A percentile compares a stretch with the other conserved stretches of the same genome.
Evolutionary conservation across 495 filamentous ascomycete genomes (phyloP).

Genomic region (Pseudoneurospora amorphoporcata): DNA sequence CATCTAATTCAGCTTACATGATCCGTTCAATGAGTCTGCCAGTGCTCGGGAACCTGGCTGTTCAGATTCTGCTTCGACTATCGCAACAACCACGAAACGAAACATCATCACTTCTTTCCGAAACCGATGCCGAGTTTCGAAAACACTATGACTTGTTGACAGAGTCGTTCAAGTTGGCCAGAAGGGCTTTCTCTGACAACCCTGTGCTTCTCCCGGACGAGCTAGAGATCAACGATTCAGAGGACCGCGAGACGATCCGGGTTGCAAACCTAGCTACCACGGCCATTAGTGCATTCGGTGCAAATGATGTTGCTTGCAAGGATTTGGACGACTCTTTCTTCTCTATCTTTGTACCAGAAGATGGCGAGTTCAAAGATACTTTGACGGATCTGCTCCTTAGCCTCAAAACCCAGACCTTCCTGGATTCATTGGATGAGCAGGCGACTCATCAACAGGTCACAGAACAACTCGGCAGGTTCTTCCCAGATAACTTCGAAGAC

Average conservation of each 20-base stretch:
- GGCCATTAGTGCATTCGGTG: slow-evolving; percentile 71
- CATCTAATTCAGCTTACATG: slow-evolving; percentile 20
- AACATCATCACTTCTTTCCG: slow-evolving; percentile 62
- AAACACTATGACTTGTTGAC: slow-evolving; percentile 75
- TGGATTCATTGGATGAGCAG: slow-evolving; percentile 52
- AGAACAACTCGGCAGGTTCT: slow-evolving; percentile 61
- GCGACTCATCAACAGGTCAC: slow-evolving; percentile 49
- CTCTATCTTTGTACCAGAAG: slow-evolving; percentile 71
- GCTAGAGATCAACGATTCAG: slow-evolving; percentile 56
- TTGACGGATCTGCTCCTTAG: slow-evolving; percentile 68
- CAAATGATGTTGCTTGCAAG: slow-evolving; percentile 69
- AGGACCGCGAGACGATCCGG: slow-evolving; percentile 65
- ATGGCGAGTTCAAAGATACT: slow-evolving; percentile 38
- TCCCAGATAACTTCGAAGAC: slow-evolving; percentile 59
- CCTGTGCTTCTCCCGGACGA: slow-evolving; percentile 62
- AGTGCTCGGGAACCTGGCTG: slow-evolving; percentile 32
- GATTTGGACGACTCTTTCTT: slow-evolving; percentile 80
- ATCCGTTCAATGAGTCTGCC: slow-evolving; percentile 31
- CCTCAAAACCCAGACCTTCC: slow-evolving; percentile 78
- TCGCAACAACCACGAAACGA: slow-evolving; percentile 42
- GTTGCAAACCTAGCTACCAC: slow-evolving; percentile 84
- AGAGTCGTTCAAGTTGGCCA: slow-evolving; percentile 70
- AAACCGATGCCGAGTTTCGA: slow-evolving; percentile 62
- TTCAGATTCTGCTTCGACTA: slow-evolving; percentile 34
- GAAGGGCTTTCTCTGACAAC: slow-evolving; percentile 63